phyloP scores from a whole-genome alignment of 2,329 filamentous ascomycete species.

The Ophiostoma sp. region DNA sequence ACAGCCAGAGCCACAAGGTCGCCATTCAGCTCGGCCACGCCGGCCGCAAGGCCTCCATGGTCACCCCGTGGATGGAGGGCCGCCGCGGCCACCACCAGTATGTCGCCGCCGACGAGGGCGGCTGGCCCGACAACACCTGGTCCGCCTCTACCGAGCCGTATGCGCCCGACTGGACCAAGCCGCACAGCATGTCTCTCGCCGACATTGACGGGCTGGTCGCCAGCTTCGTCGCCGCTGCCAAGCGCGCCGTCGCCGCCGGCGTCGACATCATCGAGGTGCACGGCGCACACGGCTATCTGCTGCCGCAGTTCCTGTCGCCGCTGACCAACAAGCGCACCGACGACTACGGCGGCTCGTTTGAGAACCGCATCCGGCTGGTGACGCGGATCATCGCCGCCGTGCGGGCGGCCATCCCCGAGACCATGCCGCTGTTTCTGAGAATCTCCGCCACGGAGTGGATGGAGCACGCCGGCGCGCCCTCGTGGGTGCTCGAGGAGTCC shows the following conservation, averaged over 20 bases:
- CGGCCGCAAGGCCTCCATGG: constrained; percentile 60
- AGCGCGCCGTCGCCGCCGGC: constrained; percentile 61
- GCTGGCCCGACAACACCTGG: constrained; percentile 54
- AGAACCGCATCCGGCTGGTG: constrained; percentile 60
- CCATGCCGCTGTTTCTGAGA: constrained; percentile 54
- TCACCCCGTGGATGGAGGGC: constrained; percentile 57
- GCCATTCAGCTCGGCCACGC: constrained; percentile 80
- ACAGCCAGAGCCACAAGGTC: constrained; percentile 70
- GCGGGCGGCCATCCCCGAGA: constrained; percentile 47
- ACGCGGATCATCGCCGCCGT: constrained; percentile 49
- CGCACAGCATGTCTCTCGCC: constrained; percentile 61
- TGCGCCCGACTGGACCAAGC: constrained; percentile 54
- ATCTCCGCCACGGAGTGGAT: constrained; percentile 62
- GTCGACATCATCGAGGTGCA: constrained; percentile 71
- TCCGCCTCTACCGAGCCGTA: constrained; percentile 53
- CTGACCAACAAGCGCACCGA: constrained; percentile 58
- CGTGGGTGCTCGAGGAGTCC: constrained; percentile 66
- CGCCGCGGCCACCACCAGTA: constrained; percentile 45
- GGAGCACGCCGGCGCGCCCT: constrained; percentile 41
- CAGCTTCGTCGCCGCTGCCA: constrained; percentile 55
- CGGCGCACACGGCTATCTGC: constrained; percentile 60
- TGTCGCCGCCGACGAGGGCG: constrained; percentile 48
- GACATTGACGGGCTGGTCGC: constrained; percentile 63
- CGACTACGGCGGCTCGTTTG: constrained; percentile 59
- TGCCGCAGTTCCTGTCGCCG: constrained; percentile 60